These are phyloP conservation scores for Saccharomycopsis javanensis DNA, from an alignment of 805 yeast species.

Conservation along the genomic window DNA sequence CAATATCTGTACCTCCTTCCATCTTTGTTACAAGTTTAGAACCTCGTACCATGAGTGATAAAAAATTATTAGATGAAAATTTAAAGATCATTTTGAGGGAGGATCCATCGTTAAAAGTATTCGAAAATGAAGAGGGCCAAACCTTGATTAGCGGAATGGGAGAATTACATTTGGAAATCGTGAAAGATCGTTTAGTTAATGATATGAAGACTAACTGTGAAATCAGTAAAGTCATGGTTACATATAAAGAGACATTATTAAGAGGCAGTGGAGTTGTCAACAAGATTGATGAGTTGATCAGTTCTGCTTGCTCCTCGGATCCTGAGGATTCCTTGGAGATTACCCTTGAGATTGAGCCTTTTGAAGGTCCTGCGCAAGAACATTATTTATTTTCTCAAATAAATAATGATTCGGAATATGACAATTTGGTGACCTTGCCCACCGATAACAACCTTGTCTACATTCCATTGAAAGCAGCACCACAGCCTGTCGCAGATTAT, in stretches of 20 bases:
- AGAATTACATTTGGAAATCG: conserved; percentile 86
- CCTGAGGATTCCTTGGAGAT: conserved; percentile 17
- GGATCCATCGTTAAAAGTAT: conserved; percentile 76
- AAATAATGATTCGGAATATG: conserved; percentile 26
- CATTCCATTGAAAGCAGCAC: conserved; percentile 17
- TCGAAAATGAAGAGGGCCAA: conserved; percentile 81
- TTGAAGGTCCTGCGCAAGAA: conserved; percentile 19
- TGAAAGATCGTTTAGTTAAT: conserved; percentile 64
- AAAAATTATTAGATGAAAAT: conserved; percentile 60
- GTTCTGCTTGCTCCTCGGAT: conserved; percentile 18
- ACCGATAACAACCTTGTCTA: conserved; percentile 38
- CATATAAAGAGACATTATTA: conserved; percentile 68
- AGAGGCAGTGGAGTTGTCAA: conserved; percentile 24
- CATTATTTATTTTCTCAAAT: conserved; percentile 30
- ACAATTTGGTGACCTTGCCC: conserved; percentile 23
- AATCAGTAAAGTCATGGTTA: conserved; percentile 76
- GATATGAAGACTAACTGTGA: conserved; percentile 78
- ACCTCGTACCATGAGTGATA: conserved; percentile 77
- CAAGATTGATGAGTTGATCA: conserved; percentile 18
- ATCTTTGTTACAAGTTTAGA: conserved; percentile 80
- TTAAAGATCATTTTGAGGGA: conserved; percentile 61
- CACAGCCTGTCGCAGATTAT: conserved; percentile 9
- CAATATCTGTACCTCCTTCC: conserved; percentile 84
- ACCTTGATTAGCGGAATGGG: conserved; percentile 94
- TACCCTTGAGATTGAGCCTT: conserved; percentile 23